Base-by-base conservation (phyloP, 345 rosid genomes). In the Arabis hirsuta region DNA sequence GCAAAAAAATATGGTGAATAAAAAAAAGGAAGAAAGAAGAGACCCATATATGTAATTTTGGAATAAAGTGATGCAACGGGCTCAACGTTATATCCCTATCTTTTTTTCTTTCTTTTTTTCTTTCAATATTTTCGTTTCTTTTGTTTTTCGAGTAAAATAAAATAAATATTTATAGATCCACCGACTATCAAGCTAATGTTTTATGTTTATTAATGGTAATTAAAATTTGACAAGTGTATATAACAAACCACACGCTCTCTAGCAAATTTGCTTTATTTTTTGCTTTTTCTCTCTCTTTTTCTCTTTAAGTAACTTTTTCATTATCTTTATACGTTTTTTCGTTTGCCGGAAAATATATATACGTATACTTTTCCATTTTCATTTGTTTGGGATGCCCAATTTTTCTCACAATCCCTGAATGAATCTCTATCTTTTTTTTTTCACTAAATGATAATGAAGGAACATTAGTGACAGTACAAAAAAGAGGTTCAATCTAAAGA, bases 31-130 rank as follows among this genome's bases (percentile, higher is more conserved):
- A 45, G 4, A 47, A 46, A 62, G 73, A 55, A 69, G 62, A 55
- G 62, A 55, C 65, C 60, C 65, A 46, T 62, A 16, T 46, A 61
- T 61, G 42, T 62, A 76, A 69, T 38, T 62, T 76, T 62, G 59
- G 74, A 76, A 69, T 75, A 75, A 75, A 69, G 79, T 68, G 58
- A 16, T 22, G 31, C 66, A 59, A 65, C 45, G 24, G 56, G 53
- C 62, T 53, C 27, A 44, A 60, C 34, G 69, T 68, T 44, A 68
- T 57, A 36, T 61, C 66, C 16, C 27, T 58, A 26, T 60, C 68
- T 42, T 67, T 42, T 67, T 12, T 4, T 12, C 45, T n/a, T 9
- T 9, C 10, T 9, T 63, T 34, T 26, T 51, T 6, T 8, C 24
- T 67, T 59, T 50, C 36, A 12, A 0, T 39, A 34, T 55, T 47